Conservation (phyloP, 2,329 filamentous ascomycete species). For the Ophiostoma tasmaniense region DNA sequence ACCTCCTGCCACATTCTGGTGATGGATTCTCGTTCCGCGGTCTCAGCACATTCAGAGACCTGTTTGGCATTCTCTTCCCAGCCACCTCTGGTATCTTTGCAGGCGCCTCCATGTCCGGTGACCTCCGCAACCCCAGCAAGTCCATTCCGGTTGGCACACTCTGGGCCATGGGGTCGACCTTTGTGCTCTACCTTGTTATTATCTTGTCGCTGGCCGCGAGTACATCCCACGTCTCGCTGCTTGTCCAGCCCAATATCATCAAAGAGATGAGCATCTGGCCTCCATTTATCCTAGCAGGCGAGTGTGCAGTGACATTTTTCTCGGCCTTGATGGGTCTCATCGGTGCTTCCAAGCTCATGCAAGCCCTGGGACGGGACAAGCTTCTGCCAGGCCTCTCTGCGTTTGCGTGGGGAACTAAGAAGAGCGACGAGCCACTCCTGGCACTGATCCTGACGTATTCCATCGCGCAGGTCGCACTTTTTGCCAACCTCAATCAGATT, state of each 20-base stretch:
- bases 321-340: conserved; percentile 83
- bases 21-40: conserved; percentile 51
- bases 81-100: conserved; percentile 56
- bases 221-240: conserved; percentile 64
- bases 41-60: conserved; percentile 63
- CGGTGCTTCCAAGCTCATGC: conserved; percentile 73
- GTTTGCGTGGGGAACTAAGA: conserved; percentile 65
- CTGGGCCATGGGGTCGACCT: conserved; percentile 66
- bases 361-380: conserved; percentile 71
- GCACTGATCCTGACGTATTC: conserved; percentile 69
- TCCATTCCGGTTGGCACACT: conserved; percentile 79
- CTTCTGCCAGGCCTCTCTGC: conserved; percentile 66
- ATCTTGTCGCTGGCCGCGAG: conserved; percentile 71
- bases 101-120: conserved; percentile 85
- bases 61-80: conserved; percentile 82
- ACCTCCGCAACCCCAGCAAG: conserved; percentile 72
- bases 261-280: conserved; percentile 72
- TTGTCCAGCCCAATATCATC: conserved; percentile 69
- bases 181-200: conserved; percentile 66
- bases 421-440: conserved; percentile 63
- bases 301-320: conserved; percentile 76
- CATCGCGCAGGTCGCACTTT: conserved; percentile 69
- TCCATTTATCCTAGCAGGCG: conserved; percentile 65
- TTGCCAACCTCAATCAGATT: conserved; percentile 80
- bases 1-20: conserved; percentile 61